Evolutionary conservation across 225 moss, liverwort and hornwort species (phyloP), one percentile per base, ranked within the genome.

Genomic region (Bryoerythrophyllum caledonicum): DNA sequence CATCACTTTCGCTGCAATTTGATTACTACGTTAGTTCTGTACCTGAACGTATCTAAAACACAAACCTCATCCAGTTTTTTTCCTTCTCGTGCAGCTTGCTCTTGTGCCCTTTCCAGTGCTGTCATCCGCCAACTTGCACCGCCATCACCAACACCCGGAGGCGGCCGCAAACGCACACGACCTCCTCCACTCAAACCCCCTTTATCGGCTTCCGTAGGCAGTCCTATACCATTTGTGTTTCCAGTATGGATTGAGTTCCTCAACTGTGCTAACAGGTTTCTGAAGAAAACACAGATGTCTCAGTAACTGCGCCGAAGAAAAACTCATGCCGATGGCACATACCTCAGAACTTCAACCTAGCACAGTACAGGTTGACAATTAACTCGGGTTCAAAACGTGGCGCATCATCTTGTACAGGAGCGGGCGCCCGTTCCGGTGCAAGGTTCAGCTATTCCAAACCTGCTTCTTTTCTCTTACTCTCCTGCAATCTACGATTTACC

Each of bases 101-200:
- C 93, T 78, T 94, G 90, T 35, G 93, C 92, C 78, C 96, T 82
- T 81, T 87, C 94, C 85, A 96, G 76, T 25, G 89, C 90, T 76
- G 94, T 96, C 86, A 92, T 82, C 71, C 96, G 90, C 96, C 96
- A 96, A 75, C 96, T 96, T 16, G 93, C 96, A 87, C 96, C 96
- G 85, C 96, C 96, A 76, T 94, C 96, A 46, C 96, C 96, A 58
- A 96, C 52, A 73, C 86, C 53, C 67, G 92, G 88, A 74, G 89
- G 89, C 75, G 79, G 80, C 3, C 86, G 89, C 78, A 89, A 69
- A 65, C 74, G 74, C 53, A 86, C 85, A 49, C 77, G 74, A 43
- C 81, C 68, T 74, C 74, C 86, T 66, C 53, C 52, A 14, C 71
- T 74, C 79, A 89, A 72, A 27, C 86, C 86, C 68, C 86, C 80